Conservation (phyloP, 2,329 filamentous ascomycete genomes). For the Fusarium temperatum region DNA sequence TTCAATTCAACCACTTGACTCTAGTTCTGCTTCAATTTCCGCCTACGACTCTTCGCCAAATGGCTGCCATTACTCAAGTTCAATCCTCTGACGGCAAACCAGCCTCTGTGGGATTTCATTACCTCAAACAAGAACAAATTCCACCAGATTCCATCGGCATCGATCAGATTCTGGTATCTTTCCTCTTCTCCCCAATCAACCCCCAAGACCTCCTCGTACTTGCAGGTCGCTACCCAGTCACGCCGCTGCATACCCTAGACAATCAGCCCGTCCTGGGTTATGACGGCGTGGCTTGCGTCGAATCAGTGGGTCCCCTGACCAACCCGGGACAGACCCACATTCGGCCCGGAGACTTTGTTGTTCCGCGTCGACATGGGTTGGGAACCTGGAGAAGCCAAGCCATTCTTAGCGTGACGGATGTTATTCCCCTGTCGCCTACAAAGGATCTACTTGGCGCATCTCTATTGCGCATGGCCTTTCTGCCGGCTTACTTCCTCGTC, state of each 20-base stretch:
- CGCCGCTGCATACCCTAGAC: slow-evolving; percentile 6
- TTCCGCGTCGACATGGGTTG: slow-evolving; percentile 13
- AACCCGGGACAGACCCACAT: not conserved
- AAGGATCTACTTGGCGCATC: slow-evolving; percentile 1
- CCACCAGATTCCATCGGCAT: not conserved
- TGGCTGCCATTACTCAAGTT: not conserved
- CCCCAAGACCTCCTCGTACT: slow-evolving; percentile 20
- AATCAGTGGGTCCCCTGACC: not conserved
- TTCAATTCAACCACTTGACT: too few species aligned
- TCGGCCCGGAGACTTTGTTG: slow-evolving; percentile 1
- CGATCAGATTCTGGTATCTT: slow-evolving; percentile 1
- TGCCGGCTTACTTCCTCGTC: slow-evolving; percentile 20
- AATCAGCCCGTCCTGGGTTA: slow-evolving; percentile 3
- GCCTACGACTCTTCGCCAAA: fast-evolving
- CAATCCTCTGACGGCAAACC: not conserved
- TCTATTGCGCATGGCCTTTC: slow-evolving; percentile 6
- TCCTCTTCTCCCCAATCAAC: slow-evolving; percentile 17
- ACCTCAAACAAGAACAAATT: not conserved
- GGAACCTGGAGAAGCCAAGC: slow-evolving; percentile 16
- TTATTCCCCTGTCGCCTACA: not conserved
- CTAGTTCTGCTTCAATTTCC: fast-evolving
- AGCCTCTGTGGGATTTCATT: not conserved
- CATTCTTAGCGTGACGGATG: not conserved
- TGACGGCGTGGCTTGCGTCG: slow-evolving; percentile 15
- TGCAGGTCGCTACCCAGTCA: slow-evolving; percentile 21